Evolutionary conservation across 805 yeast genomes (phyloP).

Genomic region (Lipomyces japonicus): DNA sequence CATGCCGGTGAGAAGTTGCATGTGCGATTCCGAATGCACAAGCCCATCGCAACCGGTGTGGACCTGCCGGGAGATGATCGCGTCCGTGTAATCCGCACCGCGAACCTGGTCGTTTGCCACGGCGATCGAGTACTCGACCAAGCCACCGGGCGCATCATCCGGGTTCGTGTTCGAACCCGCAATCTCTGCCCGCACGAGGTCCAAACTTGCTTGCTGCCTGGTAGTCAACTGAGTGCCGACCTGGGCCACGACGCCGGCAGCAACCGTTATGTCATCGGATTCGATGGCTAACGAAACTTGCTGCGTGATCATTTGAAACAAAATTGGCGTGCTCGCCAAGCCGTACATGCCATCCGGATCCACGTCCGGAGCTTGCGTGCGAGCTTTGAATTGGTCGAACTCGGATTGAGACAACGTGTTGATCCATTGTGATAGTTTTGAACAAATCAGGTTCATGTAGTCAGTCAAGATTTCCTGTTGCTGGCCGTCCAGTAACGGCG

Average conservation of each 20-base stretch:
- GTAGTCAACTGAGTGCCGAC: conserved; percentile 58
- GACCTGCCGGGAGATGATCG: conserved; percentile 62
- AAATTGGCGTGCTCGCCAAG: conserved; percentile 72
- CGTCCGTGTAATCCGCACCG: conserved; percentile 66
- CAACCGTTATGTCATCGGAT: conserved; percentile 72
- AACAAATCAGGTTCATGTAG: conserved; percentile 64
- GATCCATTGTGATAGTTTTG: conserved; percentile 84
- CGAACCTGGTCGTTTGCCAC: conserved; percentile 79
- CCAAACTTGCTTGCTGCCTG: conserved; percentile 62
- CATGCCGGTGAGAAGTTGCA: conserved; percentile 15
- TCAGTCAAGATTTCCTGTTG: conserved; percentile 73
- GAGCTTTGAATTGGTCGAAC: conserved; percentile 55
- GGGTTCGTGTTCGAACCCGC: conserved; percentile 49
- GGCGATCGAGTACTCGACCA: conserved; percentile 76
- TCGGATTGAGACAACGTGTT: conserved; percentile 64
- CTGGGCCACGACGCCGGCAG: conserved; percentile 71
- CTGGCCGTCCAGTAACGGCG: conserved; percentile 63
- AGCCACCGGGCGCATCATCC: conserved; percentile 61
- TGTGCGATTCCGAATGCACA: conserved; percentile 22
- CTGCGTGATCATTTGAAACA: conserved; percentile 80
- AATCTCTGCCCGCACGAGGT: conserved; percentile 40
- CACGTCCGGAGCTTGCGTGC: conserved; percentile 68
- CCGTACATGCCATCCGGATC: conserved; percentile 64
- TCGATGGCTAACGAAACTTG: conserved; percentile 86
- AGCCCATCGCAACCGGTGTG: conserved; percentile 40